Conservation (phyloP, 331 rosid species). For the Phaseolus coccineus region DNA sequence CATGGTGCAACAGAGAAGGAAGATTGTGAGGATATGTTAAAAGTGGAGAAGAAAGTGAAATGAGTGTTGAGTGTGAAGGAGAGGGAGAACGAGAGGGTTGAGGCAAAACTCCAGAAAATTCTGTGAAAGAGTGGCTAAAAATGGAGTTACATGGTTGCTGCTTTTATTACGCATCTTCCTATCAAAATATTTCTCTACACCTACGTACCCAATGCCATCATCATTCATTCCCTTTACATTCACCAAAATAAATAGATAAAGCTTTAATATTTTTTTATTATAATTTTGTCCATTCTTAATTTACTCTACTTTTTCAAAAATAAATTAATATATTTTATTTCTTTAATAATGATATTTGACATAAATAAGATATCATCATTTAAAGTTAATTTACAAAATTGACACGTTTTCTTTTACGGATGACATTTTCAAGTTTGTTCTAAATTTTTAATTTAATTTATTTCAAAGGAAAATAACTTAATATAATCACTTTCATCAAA, state of each 20-base stretch:
- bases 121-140: constrained; percentile 65
- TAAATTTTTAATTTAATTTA: too few relatives aligned
- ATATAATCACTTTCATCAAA: too few relatives aligned
- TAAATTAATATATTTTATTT: too few relatives aligned
- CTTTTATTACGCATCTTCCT: background rate
- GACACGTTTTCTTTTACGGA: too few relatives aligned
- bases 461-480: too few relatives aligned
- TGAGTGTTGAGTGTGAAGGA: background rate
- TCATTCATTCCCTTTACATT: background rate
- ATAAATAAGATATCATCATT: too few relatives aligned
- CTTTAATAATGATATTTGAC: too few relatives aligned
- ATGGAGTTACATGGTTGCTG: constrained; percentile 37
- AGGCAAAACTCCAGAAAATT: constrained; percentile 51
- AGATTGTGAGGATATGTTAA: constrained; percentile 63
- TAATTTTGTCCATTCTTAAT: too few relatives aligned
- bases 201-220: background rate
- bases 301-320: too few relatives aligned
- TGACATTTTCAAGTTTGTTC: too few relatives aligned
- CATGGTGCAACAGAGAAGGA: constrained; percentile 50
- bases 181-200: background rate
- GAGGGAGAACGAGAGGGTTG: constrained; percentile 25
- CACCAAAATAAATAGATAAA: background rate
- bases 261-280: too few relatives aligned
- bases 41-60: constrained; percentile 26
- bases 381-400: too few relatives aligned